These are phyloP conservation scores for Globisporangium nagaii DNA, from an alignment of 352 stramenopile species.

Conservation along the genomic window DNA sequence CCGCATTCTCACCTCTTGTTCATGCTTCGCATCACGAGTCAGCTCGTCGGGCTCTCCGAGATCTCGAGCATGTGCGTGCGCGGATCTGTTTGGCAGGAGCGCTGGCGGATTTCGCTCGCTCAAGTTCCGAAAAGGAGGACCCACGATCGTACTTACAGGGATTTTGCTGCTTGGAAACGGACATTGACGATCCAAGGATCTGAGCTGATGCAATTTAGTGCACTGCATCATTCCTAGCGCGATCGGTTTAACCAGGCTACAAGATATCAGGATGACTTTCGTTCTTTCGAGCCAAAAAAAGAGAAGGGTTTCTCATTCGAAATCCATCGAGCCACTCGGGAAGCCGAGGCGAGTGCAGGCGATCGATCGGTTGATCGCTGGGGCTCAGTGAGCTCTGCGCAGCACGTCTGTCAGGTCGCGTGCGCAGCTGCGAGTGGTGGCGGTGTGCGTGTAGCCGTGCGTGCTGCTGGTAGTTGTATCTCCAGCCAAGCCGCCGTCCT, in stretches of 20 bases:
- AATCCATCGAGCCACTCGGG: background rate
- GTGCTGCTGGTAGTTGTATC: background rate
- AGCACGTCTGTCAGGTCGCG: background rate
- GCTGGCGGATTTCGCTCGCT: too few relatives aligned
- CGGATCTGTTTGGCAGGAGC: too few relatives aligned
- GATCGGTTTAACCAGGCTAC: background rate
- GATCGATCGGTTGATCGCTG: background rate
- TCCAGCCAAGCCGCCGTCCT: background rate
- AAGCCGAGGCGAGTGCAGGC: background rate
- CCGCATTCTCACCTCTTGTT: background rate
- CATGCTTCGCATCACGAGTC: too few relatives aligned
- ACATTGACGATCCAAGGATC: background rate
- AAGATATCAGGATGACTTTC: background rate
- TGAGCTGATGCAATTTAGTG: background rate
- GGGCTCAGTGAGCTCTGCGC: background rate
- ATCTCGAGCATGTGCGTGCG: too few relatives aligned
- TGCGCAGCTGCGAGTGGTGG: background rate
- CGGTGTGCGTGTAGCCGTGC: background rate
- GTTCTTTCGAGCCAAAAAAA: slow-evolving; percentile 5
- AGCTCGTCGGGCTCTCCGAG: too few relatives aligned
- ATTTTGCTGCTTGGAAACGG: background rate
- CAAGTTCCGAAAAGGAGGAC: too few relatives aligned
- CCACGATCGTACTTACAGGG: too few relatives aligned
- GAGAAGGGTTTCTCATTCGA: background rate
- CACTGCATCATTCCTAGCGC: background rate